Evolutionary conservation across 768 basidiomycete species (phyloP), one percentile per base, ranked within the genome.

Genomic region (Mycena venus): DNA sequence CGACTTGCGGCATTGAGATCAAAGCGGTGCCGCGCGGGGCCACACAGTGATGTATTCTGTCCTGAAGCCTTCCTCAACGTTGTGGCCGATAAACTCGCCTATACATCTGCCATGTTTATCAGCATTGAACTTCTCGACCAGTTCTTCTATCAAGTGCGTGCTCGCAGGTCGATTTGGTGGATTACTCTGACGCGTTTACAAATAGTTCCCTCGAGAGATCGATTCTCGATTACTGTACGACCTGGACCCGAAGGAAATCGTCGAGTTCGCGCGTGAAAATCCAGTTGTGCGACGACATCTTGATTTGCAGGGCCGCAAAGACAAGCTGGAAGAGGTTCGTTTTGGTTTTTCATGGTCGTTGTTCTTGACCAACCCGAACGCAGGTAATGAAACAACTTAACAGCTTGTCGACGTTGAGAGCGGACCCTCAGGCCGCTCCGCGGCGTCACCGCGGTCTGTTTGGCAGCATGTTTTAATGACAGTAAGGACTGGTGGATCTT

Each of bases 81-180:
- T 29, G 97, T 99, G 25, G 96, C 98, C 3, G 96, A 99, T 82
- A 99, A 99, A 83, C 88, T 99, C 49, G 96, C 97, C 1, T 93
- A 96, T 80, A 99, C 98, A 0, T 96, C 96, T 3, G 92, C 97
- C 3, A 96, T 99, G 94, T 99, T 99, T 83, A 98, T 99, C 88
- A 98, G 97, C 85, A 98, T 99, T 72, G 98, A 99, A 82, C 88
- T 99, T 12, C 90, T 99, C 2, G 97, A 98, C 79, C 97, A 99
- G 78, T 99, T 99, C 89, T 99, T 99, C 88, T 98, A 99, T 80
- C 96, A 98, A 88, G 96, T 95, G 77, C 53, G 89, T 14, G 81
- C 25, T 31, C 58, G n/a, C 21, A 38, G 27, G 38, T 27, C 25
- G n/a, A 9, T n/a, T 10, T 23, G 31, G 2, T 34, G n/a, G 21